Evolutionary conservation across 2,329 filamentous ascomycete genomes (phyloP), one percentile per base, ranked within the genome.

Genomic region (Atkinsonella texensis): DNA sequence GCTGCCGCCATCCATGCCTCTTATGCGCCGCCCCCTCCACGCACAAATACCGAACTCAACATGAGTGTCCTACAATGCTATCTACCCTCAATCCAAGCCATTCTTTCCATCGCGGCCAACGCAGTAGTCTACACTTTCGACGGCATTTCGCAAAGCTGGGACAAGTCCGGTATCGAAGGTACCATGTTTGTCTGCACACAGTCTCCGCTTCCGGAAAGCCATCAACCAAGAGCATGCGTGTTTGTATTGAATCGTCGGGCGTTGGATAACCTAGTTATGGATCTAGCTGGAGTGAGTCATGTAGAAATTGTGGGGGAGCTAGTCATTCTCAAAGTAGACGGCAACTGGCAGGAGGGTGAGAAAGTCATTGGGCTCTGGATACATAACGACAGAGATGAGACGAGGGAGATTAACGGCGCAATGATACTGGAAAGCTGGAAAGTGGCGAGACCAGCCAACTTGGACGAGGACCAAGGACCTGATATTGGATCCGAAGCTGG

Each of bases 1-100:
- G 76, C 74, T 18, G 74, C 73, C 65, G 70, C 61, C 59, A 69
- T 57, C 53, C 67, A 60, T 53, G 68, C 60, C 55, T 63, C 57
- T 51, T 70, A 63, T 54, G 70, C 62, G 58, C 71, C 66, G 38
- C 76, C 70, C 62, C 74, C 69, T 49, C 79, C 73, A 65, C 83
- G 87, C 57, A 84, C 84, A 56, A 93, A 90, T 67, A 86, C 85
- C 51, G 85, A 94, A 58, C 83, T 97, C 62, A 97, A 97, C 72
- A 76, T 95, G 57, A 76, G 81, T 47, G 91, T 96, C 40, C 76
- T 97, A 38, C 83, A 79, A 53, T 86, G 89, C 58, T 87, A 95
- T 70, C 80, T 88, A 53, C 86, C 89, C 33, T 77, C 80, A 53
- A 81, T 96, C 57, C 74, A 74, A 53, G 72, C 76, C 49, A 89